Base-by-base conservation (phyloP, 1,139 yeast genomes). In the Suhomyces guaymorum region DNA sequence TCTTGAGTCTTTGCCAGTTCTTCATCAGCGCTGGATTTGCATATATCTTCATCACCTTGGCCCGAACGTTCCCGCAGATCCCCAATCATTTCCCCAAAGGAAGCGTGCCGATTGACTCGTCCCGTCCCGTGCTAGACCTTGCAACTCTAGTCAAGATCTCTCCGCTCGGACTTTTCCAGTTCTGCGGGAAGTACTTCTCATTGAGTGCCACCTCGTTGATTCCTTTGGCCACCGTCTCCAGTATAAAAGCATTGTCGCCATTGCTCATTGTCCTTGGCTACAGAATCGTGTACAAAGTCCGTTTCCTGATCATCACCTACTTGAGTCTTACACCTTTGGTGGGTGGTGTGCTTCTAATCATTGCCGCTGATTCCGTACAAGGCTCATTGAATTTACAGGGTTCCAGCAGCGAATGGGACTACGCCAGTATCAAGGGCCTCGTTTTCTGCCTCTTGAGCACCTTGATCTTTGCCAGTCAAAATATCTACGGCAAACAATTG, bases 1-100 rank as follows among this genome's bases (percentile, higher is more conserved):
- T 73, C 41, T 57, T 74, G 22, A 70, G 77, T n/a, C 76, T 69
- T 49, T 66, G 64, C 43, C 79, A 74, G 44, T 74, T 70, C 36
- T 41, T 67, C 7, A 61, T 64, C 15, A 71, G 73, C 7, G 59
- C 70, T 5, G 15, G 59, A 1, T 45, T 69, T 15, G 38, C 70
- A 12, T 47, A 55, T 7, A 19, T 44, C 9, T 51, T 61, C 34
- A 54, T 62, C 15, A 24, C 47, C 13, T 21, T 54, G 5, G 45
- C 54, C 3, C 52, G 52, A 32, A 25, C 35, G 15, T 51, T 49
- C 33, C 64, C 67, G 3, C 32, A 39, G 4, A 25, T 57, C 9
- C 35, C 46, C 5, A 26, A 28, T 1, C 35, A 35, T 24, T 63
- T 66, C 39, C 70, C 71, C 1, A 37, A 41, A 4, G 70, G 70